Conservation (phyloP, 75 land plant species). For the Azolla pinnata region DNA sequence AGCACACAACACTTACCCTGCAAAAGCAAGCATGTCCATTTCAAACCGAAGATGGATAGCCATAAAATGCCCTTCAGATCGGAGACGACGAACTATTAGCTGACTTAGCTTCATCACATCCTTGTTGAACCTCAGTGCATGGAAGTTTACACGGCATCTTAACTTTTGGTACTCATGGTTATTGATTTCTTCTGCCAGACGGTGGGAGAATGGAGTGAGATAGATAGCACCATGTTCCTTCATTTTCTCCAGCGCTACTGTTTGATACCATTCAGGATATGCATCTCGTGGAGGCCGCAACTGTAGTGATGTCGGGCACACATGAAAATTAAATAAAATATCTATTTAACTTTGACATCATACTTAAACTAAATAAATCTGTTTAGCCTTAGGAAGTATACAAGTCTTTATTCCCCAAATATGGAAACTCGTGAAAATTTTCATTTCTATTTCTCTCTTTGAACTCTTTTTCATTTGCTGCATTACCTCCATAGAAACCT, state of each 20-base stretch:
- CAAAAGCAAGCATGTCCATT: slow-evolving; percentile 98
- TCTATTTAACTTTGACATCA: too few relatives aligned
- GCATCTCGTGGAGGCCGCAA: slow-evolving; percentile 88
- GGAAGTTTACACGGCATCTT: slow-evolving; percentile 92
- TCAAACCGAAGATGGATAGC: slow-evolving; percentile 96
- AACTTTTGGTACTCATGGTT: slow-evolving; percentile 72
- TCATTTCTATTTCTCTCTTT: too few relatives aligned
- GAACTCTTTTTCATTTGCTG: too few relatives aligned
- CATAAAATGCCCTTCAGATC: slow-evolving; percentile 79
- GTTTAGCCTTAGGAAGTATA: too few relatives aligned
- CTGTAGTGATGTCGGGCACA: too few relatives aligned
- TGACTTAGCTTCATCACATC: slow-evolving; percentile 70
- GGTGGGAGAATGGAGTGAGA: slow-evolving; percentile 93
- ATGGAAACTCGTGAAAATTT: too few relatives aligned
- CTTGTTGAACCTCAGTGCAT: slow-evolving; percentile 76
- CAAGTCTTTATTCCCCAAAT: too few relatives aligned
- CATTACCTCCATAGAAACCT: too few relatives aligned
- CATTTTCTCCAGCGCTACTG: slow-evolving; percentile 79
- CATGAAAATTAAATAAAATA: not conserved
- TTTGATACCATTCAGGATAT: slow-evolving; percentile 66
- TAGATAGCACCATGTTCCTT: slow-evolving; percentile 88
- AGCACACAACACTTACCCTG: slow-evolving; percentile 46
- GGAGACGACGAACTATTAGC: slow-evolving; percentile 58
- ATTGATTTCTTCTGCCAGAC: slow-evolving; percentile 85
- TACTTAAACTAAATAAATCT: too few relatives aligned